phyloP scores from a whole-genome alignment of 2,329 filamentous ascomycete species.

The Cladosporium austrohemisphaericum region DNA sequence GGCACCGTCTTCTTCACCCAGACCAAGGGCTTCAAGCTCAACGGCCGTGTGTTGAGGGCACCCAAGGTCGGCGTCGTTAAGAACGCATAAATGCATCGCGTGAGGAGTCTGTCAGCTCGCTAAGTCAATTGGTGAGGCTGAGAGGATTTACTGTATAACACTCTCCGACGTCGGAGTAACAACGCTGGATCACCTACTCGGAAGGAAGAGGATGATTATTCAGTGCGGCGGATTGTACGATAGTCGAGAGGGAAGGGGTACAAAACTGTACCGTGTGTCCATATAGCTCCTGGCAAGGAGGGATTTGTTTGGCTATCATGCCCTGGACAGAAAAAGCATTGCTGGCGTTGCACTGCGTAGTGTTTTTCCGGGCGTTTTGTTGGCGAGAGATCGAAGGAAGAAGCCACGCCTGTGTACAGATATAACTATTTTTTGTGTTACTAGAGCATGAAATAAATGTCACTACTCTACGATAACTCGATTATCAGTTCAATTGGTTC shows the following conservation, averaged over 20 bases:
- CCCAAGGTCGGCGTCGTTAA: conserved; percentile 96
- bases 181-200: background rate
- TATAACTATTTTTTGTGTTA: conserved; percentile 11
- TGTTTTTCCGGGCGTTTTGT: background rate
- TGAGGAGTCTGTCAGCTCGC: too few species aligned
- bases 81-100: conserved; percentile 48
- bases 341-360: conserved; percentile 10
- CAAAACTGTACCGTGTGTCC: background rate
- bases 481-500: background rate
- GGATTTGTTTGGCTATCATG: conserved; percentile 3
- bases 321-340: conserved; percentile 3
- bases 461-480: conserved; percentile 12
- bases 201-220: background rate
- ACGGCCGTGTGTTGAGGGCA: conserved; percentile 82
- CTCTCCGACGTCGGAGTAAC: too few species aligned
- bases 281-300: background rate
- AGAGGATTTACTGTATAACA: too few species aligned
- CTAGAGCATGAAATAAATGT: conserved; percentile 13
- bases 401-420: conserved; percentile 8
- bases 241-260: background rate
- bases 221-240: background rate
- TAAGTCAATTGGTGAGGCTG: background rate
- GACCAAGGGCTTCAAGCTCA: conserved; percentile 92
- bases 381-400: background rate
- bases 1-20: conserved; percentile 88